Percentiles rank a stretch among this genome's conserved stretches.
phyloP scores from a whole-genome alignment of 176 grass and related monocot genomes.

The Phragmites australis region DNA sequence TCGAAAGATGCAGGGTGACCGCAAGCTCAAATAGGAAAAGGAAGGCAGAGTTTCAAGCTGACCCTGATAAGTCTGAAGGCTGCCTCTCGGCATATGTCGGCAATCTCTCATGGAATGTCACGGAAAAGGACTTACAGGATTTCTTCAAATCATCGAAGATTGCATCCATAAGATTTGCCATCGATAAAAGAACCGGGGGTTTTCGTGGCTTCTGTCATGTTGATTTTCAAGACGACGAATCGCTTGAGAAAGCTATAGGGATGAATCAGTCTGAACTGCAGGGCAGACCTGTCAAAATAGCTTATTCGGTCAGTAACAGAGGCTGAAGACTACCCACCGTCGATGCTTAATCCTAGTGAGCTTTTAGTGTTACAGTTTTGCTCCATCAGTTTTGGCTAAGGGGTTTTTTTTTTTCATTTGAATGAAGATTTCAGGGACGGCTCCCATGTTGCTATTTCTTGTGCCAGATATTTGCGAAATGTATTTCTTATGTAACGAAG shows the following conservation, averaged over 20 bases:
- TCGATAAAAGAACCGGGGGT: slow-evolving; percentile 56
- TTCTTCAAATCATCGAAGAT: slow-evolving; percentile 66
- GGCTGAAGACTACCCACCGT: slow-evolving; percentile 27
- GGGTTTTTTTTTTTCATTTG: no score
- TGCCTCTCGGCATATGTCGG: slow-evolving; percentile 81
- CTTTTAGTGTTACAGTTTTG: background rate
- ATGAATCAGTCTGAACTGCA: slow-evolving; percentile 72
- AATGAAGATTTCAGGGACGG: no score
- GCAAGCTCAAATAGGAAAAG: slow-evolving; percentile 62
- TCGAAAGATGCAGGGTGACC: slow-evolving; percentile 69
- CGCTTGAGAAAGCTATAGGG: slow-evolving; percentile 66
- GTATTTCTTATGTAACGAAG: background rate
- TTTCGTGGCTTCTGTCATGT: slow-evolving; percentile 77
- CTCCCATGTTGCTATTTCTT: background rate
- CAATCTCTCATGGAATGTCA: slow-evolving; percentile 79
- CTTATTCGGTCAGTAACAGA: slow-evolving; percentile 75
- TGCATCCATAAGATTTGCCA: slow-evolving; percentile 73
- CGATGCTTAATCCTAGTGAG: background rate
- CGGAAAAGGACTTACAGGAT: slow-evolving; percentile 58
- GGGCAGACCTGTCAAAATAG: slow-evolving; percentile 74
- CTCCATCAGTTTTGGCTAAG: background rate
- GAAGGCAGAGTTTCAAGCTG: slow-evolving; percentile 54
- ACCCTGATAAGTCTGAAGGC: slow-evolving; percentile 76
- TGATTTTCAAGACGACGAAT: slow-evolving; percentile 82
- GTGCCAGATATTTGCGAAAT: background rate